Evolutionary conservation across 176 grass and related monocot genomes (phyloP).

Genomic region (Musa troglodytarum): DNA sequence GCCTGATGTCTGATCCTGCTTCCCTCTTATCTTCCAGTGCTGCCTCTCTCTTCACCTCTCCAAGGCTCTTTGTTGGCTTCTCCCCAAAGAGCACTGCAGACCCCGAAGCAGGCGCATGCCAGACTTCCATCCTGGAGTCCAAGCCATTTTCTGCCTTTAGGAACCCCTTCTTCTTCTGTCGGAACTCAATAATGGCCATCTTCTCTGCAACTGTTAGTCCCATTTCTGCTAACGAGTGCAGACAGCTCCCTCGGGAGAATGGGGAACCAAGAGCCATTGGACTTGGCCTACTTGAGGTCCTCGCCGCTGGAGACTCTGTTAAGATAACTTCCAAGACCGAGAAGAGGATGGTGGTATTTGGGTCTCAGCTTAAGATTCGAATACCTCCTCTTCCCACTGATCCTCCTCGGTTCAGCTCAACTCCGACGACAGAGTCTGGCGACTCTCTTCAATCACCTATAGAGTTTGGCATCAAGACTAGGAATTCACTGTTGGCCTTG

Average conservation of each 20-base stretch:
- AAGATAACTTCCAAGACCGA: neutral
- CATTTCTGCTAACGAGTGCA: neutral
- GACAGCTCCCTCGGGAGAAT: neutral
- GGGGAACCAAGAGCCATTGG: constrained; percentile 11
- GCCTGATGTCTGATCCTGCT: constrained; percentile 14
- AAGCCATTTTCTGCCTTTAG: constrained; percentile 18
- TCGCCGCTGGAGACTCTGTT: constrained; percentile 26
- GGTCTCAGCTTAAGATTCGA: constrained; percentile 34
- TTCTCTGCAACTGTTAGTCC: neutral
- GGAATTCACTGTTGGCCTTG: constrained; percentile 16
- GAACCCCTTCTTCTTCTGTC: constrained; percentile 22
- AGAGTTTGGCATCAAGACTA: constrained; percentile 38
- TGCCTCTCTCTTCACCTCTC: constrained; percentile 12
- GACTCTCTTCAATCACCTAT: constrained; percentile 13
- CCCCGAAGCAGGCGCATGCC: constrained; percentile 22
- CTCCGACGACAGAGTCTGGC: neutral
- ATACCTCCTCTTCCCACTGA: constrained; percentile 14
- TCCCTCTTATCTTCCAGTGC: constrained; percentile 7
- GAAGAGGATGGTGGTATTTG: constrained; percentile 26
- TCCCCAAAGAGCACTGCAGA: constrained; percentile 18
- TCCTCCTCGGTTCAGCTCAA: neutral
- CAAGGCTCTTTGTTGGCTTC: constrained; percentile 26
- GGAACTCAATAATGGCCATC: neutral
- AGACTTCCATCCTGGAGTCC: constrained; percentile 44
- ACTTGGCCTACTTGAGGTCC: constrained; percentile 45